Conservation (phyloP, 1,284 basidiomycete species). For the Puccinia polysora region DNA sequence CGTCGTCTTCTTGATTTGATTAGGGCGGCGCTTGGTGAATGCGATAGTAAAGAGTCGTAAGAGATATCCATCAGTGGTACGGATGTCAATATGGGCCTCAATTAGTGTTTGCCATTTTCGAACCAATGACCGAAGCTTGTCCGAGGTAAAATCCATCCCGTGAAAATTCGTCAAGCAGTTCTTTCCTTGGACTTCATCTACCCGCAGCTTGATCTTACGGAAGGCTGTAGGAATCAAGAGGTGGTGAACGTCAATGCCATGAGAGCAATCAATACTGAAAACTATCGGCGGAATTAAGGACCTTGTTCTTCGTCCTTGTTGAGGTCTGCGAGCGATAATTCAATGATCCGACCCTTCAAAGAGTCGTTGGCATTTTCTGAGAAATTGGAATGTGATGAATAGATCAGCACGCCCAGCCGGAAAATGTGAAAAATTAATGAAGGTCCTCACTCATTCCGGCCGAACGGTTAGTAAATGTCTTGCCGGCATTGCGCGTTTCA, state of each 20-base stretch:
- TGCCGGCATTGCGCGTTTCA: slow-evolving; percentile 92
- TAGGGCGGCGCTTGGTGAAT: slow-evolving; percentile 94
- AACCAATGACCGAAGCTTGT: slow-evolving; percentile 99
- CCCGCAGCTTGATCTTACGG: slow-evolving; percentile 98
- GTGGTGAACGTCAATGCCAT: neutral
- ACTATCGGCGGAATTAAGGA: too few relatives aligned
- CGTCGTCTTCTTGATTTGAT: slow-evolving; percentile 98
- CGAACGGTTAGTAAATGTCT: slow-evolving; percentile 97
- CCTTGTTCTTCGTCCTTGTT: slow-evolving; percentile 98
- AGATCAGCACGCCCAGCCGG: neutral
- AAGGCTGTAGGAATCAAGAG: slow-evolving; percentile 60
- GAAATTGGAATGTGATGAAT: neutral
- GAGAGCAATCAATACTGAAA: too few relatives aligned
- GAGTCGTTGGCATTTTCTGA: slow-evolving; percentile 98
- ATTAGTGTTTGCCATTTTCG: slow-evolving; percentile 99
- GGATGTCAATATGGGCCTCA: slow-evolving; percentile 97
- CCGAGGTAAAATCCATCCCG: slow-evolving; percentile 99
- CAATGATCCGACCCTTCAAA: slow-evolving; percentile 92
- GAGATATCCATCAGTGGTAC: slow-evolving; percentile 99
- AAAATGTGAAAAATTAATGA: neutral
- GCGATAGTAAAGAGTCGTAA: slow-evolving; percentile 97
- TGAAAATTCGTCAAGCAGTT: slow-evolving; percentile 99
- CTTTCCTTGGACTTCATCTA: slow-evolving; percentile 98
- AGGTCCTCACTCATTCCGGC: slow-evolving; percentile 83
- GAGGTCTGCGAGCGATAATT: slow-evolving; percentile 93